Conservation (phyloP, 164 flowering plant genomes). For the Saururus chinensis region DNA sequence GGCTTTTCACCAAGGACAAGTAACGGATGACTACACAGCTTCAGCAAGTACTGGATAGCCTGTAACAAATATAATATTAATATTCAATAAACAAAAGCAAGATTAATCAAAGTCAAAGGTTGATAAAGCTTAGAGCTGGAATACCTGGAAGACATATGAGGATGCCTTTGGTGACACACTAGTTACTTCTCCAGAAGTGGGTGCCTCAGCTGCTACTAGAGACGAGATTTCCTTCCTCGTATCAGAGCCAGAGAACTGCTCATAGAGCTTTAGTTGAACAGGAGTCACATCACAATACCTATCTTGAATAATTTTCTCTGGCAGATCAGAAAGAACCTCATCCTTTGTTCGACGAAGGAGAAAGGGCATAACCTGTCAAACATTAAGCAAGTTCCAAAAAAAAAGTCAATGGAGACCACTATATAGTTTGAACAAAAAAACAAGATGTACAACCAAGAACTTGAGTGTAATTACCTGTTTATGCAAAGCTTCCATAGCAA, state of each 20-base stretch:
- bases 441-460: not conserved
- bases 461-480: conserved; percentile 57
- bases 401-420: not conserved
- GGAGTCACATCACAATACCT: conserved; percentile 93
- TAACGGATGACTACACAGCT: conserved; percentile 98
- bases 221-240: conserved; percentile 68
- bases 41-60: conserved; percentile 96
- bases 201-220: conserved; percentile 44
- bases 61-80: conserved; percentile 13
- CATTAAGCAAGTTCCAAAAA: not conserved
- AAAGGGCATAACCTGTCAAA: conserved; percentile 91
- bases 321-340: conserved; percentile 93
- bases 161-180: conserved; percentile 61
- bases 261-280: conserved; percentile 83
- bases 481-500: conserved; percentile 99
- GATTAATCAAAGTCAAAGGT: not conserved
- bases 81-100: not conserved
- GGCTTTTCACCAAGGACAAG: conserved; percentile 73
- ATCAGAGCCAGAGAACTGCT: conserved; percentile 88
- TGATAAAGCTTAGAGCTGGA: not conserved
- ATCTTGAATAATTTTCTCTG: conserved; percentile 97
- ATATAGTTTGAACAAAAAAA: not conserved
- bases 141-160: conserved; percentile 94
- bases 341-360: conserved; percentile 96
- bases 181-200: conserved; percentile 29